phyloP scores from a whole-genome alignment of 2,329 filamentous ascomycete genomes.

The Ceratocystis cacaofunesta region DNA sequence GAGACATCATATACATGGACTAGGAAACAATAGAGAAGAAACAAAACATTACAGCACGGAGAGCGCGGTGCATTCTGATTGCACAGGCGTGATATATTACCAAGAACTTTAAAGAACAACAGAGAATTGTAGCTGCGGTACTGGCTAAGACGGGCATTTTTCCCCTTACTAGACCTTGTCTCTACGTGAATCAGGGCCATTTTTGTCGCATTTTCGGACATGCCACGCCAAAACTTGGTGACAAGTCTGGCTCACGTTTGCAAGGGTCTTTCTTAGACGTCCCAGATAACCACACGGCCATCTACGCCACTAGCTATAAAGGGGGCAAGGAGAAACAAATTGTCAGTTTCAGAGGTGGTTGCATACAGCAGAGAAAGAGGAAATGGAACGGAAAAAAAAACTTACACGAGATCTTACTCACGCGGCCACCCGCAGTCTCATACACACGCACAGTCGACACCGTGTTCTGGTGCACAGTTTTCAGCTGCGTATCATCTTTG shows the following conservation, averaged over 20 bases:
- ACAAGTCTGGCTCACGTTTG: neutral
- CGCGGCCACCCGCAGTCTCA: conserved; percentile 46
- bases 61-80: neutral
- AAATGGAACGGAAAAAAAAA: conserved; percentile 23
- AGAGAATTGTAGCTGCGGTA: neutral
- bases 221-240: neutral
- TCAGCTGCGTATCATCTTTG: conserved; percentile 84
- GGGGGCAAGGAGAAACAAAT: conserved; percentile 9
- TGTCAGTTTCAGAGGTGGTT: conserved; percentile 13
- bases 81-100: neutral
- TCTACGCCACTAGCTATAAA: conserved; percentile 62
- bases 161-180: neutral
- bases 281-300: conserved; percentile 69
- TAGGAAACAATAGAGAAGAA: neutral
- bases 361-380: conserved; percentile 6
- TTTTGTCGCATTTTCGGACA: conserved; percentile 8
- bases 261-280: conserved; percentile 35
- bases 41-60: neutral
- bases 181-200: neutral
- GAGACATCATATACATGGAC: neutral
- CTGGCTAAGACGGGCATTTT: neutral
- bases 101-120: neutral
- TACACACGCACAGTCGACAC: conserved; percentile 72
- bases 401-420: conserved; percentile 80
- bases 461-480: conserved; percentile 93